phyloP scores from a whole-genome alignment of 495 filamentous ascomycete species.

The Jackrogersella minutella region DNA sequence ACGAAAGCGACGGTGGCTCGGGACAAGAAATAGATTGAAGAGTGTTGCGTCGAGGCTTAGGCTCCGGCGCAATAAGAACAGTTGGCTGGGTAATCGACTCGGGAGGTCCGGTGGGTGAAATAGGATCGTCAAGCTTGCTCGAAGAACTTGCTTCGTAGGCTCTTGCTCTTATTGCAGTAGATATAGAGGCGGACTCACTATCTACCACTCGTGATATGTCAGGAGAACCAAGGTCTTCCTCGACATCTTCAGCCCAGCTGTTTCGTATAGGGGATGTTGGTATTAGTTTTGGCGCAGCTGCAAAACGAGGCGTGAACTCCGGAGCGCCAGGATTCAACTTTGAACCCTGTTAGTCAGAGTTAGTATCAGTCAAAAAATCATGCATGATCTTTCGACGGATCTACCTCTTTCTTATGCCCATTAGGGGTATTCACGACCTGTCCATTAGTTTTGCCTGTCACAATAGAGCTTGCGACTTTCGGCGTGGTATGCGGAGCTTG shows the following conservation, averaged over 20 bases:
- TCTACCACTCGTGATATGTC: background rate
- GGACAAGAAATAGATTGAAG: slow-evolving; percentile 44
- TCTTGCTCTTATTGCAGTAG: slow-evolving; percentile 30
- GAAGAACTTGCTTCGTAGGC: slow-evolving; percentile 15
- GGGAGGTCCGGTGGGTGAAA: slow-evolving; percentile 27
- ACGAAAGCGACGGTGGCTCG: slow-evolving; percentile 29
- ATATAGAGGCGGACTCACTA: slow-evolving; percentile 27
- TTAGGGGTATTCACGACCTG: slow-evolving; percentile 42
- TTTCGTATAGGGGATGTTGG: slow-evolving; percentile 33
- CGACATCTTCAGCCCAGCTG: slow-evolving; percentile 46
- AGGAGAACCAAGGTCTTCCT: slow-evolving; percentile 30
- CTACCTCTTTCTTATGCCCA: slow-evolving; percentile 58
- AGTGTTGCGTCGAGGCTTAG: slow-evolving; percentile 44
- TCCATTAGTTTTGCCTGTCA: slow-evolving; percentile 28
- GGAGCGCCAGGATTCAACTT: slow-evolving; percentile 63
- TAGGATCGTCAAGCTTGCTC: slow-evolving; percentile 20
- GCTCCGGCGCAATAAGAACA: slow-evolving; percentile 19
- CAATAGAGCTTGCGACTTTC: slow-evolving; percentile 8
- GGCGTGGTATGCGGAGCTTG: slow-evolving; percentile 7
- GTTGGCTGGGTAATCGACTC: slow-evolving; percentile 12
- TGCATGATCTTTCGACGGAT: slow-evolving; percentile 53
- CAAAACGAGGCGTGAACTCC: slow-evolving; percentile 60
- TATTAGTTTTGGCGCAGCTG: slow-evolving; percentile 24
- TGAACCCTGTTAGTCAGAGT: slow-evolving; percentile 55
- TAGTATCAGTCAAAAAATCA: slow-evolving; percentile 54